Percentiles rank a stretch among this genome's conserved stretches.
phyloP scores from a whole-genome alignment of 495 filamentous ascomycete genomes.

The Melanomma pulvis-pyrius region DNA sequence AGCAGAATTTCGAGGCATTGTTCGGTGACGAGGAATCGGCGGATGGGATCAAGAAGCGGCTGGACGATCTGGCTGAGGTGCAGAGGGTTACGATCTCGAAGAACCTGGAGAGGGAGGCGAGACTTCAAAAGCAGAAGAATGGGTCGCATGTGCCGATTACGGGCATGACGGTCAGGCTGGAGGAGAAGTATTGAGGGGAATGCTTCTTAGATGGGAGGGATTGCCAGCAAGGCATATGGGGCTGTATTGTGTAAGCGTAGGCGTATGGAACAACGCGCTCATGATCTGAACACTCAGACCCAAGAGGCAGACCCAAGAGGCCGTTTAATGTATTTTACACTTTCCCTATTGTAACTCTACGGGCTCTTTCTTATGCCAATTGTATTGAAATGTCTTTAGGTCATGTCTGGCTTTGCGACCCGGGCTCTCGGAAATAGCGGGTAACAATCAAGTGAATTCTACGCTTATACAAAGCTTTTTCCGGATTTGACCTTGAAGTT shows the following conservation, averaged over 20 bases:
- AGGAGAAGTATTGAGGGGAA: slow-evolving; percentile 24
- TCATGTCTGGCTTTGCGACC: too few relatives aligned
- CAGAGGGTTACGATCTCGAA: slow-evolving; percentile 30
- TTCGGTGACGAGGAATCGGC: slow-evolving; percentile 50
- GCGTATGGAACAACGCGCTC: too few relatives aligned
- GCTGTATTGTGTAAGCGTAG: background rate
- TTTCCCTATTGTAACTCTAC: too few relatives aligned
- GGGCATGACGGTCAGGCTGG: slow-evolving; percentile 32
- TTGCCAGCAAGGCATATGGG: background rate
- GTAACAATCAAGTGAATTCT: too few relatives aligned
- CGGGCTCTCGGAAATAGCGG: too few relatives aligned
- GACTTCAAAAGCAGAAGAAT: slow-evolving; percentile 25
- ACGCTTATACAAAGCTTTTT: too few relatives aligned
- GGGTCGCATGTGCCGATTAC: slow-evolving; percentile 13
- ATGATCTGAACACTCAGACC: too few relatives aligned
- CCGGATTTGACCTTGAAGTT: too few relatives aligned
- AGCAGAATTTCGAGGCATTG: slow-evolving; percentile 53
- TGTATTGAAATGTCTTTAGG: too few relatives aligned
- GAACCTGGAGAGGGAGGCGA: slow-evolving; percentile 27
- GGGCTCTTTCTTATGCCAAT: too few relatives aligned
- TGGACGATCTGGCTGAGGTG: slow-evolving; percentile 37
- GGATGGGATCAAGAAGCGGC: slow-evolving; percentile 47
- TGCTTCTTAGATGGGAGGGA: background rate
- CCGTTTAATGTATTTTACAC: too few relatives aligned
- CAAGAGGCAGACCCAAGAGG: too few relatives aligned